These are phyloP conservation scores for Hemileia vastatrix DNA, from an alignment of 1,284 basidiomycete species.

Conservation along the genomic window DNA sequence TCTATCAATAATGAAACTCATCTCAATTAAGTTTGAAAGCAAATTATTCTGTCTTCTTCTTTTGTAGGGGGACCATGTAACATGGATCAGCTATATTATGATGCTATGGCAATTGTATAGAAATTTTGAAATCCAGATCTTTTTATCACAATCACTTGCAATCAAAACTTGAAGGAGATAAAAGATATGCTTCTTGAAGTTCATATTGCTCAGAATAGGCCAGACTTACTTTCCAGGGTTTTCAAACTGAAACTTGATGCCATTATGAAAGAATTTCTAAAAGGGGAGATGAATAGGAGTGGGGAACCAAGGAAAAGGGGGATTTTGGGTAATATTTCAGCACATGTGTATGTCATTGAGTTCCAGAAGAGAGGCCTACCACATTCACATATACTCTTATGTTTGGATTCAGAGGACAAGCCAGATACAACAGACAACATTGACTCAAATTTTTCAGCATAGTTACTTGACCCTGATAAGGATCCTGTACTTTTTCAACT, in stretches of 20 bases:
- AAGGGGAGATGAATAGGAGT: background rate
- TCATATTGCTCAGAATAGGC: slow-evolving; percentile 47
- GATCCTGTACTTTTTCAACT: slow-evolving; percentile 46
- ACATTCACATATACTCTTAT: slow-evolving; percentile 50
- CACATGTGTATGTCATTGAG: slow-evolving; percentile 49
- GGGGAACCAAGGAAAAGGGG: background rate
- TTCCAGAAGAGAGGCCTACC: slow-evolving; percentile 54
- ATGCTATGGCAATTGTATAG: slow-evolving; percentile 48
- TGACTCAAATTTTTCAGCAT: slow-evolving; percentile 47
- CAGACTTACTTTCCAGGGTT: slow-evolving; percentile 49
- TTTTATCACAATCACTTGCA: slow-evolving; percentile 51
- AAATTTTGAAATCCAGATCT: slow-evolving; percentile 45
- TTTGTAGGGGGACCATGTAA: slow-evolving; percentile 47
- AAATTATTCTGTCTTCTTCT: slow-evolving; percentile 47
- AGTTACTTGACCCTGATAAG: slow-evolving; percentile 46
- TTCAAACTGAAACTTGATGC: slow-evolving; percentile 48
- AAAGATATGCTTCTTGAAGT: slow-evolving; percentile 45
- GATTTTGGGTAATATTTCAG: slow-evolving; percentile 41
- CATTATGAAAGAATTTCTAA: slow-evolving; percentile 41
- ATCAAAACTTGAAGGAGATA: slow-evolving; percentile 51
- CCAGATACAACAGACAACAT: slow-evolving; percentile 44
- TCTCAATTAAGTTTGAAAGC: no score
- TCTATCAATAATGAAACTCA: no score
- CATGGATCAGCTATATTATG: slow-evolving; percentile 49
- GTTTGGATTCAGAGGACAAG: slow-evolving; percentile 42